Conservation (phyloP, 75 land plant species). For the Cupressus sempervirens region DNA sequence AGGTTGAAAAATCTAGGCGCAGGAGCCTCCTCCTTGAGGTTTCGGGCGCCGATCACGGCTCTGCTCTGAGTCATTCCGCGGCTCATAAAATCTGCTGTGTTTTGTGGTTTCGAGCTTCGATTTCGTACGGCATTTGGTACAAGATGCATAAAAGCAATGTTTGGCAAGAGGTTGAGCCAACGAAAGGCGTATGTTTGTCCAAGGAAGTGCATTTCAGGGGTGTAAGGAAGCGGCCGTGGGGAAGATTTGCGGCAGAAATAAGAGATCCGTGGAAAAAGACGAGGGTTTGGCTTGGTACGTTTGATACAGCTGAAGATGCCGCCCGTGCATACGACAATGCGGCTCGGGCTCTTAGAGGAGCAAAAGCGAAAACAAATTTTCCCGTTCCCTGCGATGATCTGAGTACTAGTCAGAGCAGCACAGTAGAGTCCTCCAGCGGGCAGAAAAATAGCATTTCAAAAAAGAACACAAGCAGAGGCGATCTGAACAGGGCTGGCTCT, state of each 20-base stretch:
- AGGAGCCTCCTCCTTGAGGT: neutral
- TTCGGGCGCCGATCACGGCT: neutral
- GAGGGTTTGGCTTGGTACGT: conserved; percentile 35
- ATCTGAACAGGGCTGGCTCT: neutral
- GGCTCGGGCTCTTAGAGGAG: conserved; percentile 28
- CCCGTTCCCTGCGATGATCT: conserved; percentile 29
- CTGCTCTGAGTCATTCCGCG: neutral
- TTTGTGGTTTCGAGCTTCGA: neutral
- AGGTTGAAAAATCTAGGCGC: neutral
- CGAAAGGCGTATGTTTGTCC: neutral
- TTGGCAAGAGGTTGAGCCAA: conserved; percentile 7
- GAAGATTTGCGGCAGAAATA: conserved; percentile 32
- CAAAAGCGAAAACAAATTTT: conserved; percentile 35
- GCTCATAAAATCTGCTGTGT: neutral
- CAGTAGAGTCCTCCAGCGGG: conserved; percentile 29
- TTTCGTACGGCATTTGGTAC: neutral
- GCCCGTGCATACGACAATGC: conserved; percentile 32
- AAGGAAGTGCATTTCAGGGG: conserved; percentile 34
- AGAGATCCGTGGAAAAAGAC: conserved; percentile 41
- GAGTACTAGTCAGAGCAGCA: conserved; percentile 33
- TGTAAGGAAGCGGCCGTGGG: conserved; percentile 38
- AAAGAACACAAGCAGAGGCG: neutral
- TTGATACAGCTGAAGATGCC: conserved; percentile 39
- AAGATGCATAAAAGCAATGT: conserved; percentile 6
- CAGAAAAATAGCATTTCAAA: conserved; percentile 13